Evolutionary conservation across 2,329 filamentous ascomycete species (phyloP).

Genomic region (Fusarium fujikuroi): DNA sequence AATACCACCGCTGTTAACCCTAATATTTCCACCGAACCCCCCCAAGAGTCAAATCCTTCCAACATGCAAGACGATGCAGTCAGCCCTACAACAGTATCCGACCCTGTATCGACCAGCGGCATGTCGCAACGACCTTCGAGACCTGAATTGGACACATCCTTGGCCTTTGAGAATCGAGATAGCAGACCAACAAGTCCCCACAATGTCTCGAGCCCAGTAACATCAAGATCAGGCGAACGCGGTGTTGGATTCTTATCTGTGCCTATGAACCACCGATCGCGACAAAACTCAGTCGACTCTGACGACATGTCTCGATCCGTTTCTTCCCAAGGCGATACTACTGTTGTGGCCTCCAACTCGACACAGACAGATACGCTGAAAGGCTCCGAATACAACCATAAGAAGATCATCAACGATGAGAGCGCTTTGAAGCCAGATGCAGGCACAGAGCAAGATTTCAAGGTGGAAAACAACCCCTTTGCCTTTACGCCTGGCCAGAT

Average conservation of each 20-base stretch:
- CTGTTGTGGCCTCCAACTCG: slow-evolving; percentile 61
- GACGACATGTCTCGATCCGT: slow-evolving; percentile 69
- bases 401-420: slow-evolving; percentile 70
- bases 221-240: slow-evolving; percentile 59
- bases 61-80: slow-evolving; percentile 54
- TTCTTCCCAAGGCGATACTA: slow-evolving; percentile 71
- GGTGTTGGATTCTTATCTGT: slow-evolving; percentile 71
- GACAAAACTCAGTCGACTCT: slow-evolving; percentile 77
- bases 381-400: slow-evolving; percentile 55
- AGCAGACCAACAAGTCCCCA: slow-evolving; percentile 77
- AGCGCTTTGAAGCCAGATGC: slow-evolving; percentile 80
- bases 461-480: slow-evolving; percentile 82
- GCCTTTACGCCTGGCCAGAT: slow-evolving; percentile 86
- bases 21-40: slow-evolving; percentile 45
- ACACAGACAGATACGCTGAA: slow-evolving; percentile 56
- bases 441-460: slow-evolving; percentile 80
- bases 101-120: slow-evolving; percentile 45
- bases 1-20: slow-evolving; percentile 58
- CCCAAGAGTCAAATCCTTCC: slow-evolving; percentile 40
- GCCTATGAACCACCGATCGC: slow-evolving; percentile 66
- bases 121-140: slow-evolving; percentile 39
- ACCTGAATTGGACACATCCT: slow-evolving; percentile 62
- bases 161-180: slow-evolving; percentile 73
- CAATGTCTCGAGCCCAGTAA: slow-evolving; percentile 72
- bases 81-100: slow-evolving; percentile 53